Evolutionary conservation across 2,329 filamentous ascomycete genomes (phyloP), one percentile per base, ranked within the genome.

Genomic region (Fusarium heterosporum): DNA sequence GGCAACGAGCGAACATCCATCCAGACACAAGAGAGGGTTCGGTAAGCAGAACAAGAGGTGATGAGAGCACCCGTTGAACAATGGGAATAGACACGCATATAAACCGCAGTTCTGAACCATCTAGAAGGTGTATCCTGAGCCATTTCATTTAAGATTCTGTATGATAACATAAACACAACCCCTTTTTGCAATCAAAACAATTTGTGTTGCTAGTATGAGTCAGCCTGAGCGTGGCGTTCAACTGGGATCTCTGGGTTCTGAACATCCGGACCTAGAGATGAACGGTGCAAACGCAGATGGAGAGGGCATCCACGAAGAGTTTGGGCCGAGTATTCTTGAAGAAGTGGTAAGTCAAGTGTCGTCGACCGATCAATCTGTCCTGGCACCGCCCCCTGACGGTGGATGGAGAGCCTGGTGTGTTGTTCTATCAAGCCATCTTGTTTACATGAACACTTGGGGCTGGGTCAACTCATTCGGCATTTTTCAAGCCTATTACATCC

Each of bases 381-480:
- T 52, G 8, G 9, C n/a, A 0, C 83, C 83, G 19, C 83, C 84
- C 2, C 84, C 84, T 0, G 83, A 87, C 28, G 84, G 84, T 4
- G 84, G 84, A 1, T 68, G 73, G 49, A 68, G 74, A 22, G 84
- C 84, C 1, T 87, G 84, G 84, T 59, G 53, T 11, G 50, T 69
- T 4, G 48, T 61, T 10, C 16, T 67, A 40, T 53, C 56, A 11
- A 43, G 55, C 14, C 84, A 86, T 66, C 68, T 86, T 3, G 77
- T 83, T 17, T 77, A 85, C 42, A 81, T 82, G 77, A 83, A 83
- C 64, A 85, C 83, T 3, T 86, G 84, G 79, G 85, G 85, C 32
- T 80, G 83, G 66, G 80, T 85, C 66, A 85, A 83, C 74, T 85
- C 83, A 2, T 87, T 86, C 59, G 84, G 85, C n/a, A 76, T 82